Percentiles rank a stretch among this genome's conserved stretches.
These are phyloP conservation scores for Tremella fuciformis DNA, from an alignment of 768 basidiomycete genomes.

Conservation along the genomic window DNA sequence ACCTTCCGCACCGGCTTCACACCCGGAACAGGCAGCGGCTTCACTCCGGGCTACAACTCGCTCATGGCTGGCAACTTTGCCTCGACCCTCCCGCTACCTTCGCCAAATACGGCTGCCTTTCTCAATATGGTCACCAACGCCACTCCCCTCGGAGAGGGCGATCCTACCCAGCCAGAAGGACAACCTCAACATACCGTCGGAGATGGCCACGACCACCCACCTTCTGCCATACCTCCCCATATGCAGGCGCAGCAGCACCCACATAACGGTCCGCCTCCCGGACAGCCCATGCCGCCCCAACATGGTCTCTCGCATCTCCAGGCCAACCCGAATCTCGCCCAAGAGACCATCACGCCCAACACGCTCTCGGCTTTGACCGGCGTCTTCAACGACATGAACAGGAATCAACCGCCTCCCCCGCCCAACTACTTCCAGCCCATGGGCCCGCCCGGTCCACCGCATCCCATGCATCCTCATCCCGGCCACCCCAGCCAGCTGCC, in stretches of 20 bases:
- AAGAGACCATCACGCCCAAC: constrained; percentile 62
- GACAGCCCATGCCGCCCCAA: constrained; percentile 26
- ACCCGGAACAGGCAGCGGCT: constrained; percentile 63
- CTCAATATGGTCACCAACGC: constrained; percentile 83
- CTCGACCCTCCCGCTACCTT: constrained; percentile 67
- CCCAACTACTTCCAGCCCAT: constrained; percentile 8
- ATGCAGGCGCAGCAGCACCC: constrained; percentile 28
- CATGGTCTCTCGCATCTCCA: constrained; percentile 34
- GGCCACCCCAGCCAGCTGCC: constrained; percentile 12
- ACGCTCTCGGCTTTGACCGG: constrained; percentile 75
- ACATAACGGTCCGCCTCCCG: constrained; percentile 39
- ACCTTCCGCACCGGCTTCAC: constrained; percentile 80
- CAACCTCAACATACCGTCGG: background rate
- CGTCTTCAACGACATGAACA: constrained; percentile 61
- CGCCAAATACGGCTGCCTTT: constrained; percentile 87
- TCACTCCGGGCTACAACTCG: constrained; percentile 61
- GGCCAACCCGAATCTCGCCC: constrained; percentile 23
- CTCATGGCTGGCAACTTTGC: constrained; percentile 56
- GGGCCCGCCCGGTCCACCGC: constrained; percentile 8
- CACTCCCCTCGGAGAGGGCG: constrained; percentile 38
- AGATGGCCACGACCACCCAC: constrained; percentile 16
- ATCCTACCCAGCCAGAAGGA: constrained; percentile 9
- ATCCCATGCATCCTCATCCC: constrained; percentile 4
- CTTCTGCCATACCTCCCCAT: constrained; percentile 43
- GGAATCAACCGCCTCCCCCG: constrained; percentile 13